Base-by-base conservation (phyloP, 495 filamentous ascomycete genomes). In the Astrothelium macrocarpum region DNA sequence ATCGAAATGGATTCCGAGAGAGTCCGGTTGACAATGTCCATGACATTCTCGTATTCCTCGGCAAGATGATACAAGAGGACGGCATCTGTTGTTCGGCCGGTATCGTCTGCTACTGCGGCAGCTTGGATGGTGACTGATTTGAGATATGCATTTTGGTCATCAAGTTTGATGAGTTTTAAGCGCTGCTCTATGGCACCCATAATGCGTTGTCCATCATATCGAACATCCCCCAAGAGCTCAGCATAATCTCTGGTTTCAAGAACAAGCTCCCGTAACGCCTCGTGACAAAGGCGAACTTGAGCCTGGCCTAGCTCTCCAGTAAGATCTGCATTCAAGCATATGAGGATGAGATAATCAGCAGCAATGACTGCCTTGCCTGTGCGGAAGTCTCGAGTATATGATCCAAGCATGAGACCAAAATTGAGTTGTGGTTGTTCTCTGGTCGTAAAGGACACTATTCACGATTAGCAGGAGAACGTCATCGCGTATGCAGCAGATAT, bases 381-480 rank as follows among this genome's bases (percentile, higher is more conserved):
- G 39, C 95, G 87, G 83, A 97, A 97, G 75, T 96, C 90, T 34
- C 87, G 84, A 9, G 95, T 99, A 77, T 99, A 99, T 71, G 91
- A 90, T 31, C 92, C 95, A 58, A 97, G 77, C 78, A 99, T 89
- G 26, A 86, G 84, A 32, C 88, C 91, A 73, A 99, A 99, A 78
- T 91, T 96, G 75, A 99, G 85, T 70, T 97, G 92, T 18, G 91
- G 87, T 60, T 86, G 83, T 64, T 87, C 82, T 56, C 87, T 87
- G n/a, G 89, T 90, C 59, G 81, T 87, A 65, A 79, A 83, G 23
- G 82, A 86, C 12, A 89, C 84, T 87, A 62, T 34, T 34, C 18
- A 25, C 18, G 32, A 66, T 81, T 70, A 84, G 79, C 62, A 64
- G 32, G 53, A 62, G 39, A 2, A 31, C 45, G 42, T 39, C 11